Percentiles rank a stretch among this genome's conserved stretches.
Conservation (phyloP, 495 filamentous ascomycete genomes). For the Talaromyces nanjingensis region DNA sequence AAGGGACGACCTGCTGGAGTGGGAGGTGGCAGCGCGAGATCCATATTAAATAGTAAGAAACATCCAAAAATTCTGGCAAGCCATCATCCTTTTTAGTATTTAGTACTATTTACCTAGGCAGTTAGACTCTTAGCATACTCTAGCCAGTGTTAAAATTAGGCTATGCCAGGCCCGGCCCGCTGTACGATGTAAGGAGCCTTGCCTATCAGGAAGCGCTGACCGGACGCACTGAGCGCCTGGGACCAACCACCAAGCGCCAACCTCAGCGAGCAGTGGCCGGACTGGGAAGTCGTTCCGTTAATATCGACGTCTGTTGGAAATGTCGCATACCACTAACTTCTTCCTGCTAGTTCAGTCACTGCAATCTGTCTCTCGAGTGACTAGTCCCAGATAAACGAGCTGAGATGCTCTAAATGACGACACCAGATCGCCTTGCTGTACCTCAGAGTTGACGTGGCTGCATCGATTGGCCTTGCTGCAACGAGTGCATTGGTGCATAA, state of each 20-base stretch:
- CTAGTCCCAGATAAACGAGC: neutral
- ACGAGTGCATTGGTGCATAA: neutral
- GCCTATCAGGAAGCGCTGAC: neutral
- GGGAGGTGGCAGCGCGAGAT: neutral
- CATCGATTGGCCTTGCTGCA: neutral
- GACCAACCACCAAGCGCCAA: neutral
- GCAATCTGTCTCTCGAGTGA: no score
- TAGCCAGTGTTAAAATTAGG: conserved; percentile 1
- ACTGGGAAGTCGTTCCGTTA: neutral
- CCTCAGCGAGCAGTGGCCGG: neutral
- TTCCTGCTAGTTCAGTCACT: no score
- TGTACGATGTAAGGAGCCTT: conserved; percentile 2
- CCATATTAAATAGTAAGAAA: neutral
- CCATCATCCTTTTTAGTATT: neutral
- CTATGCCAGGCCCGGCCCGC: conserved; percentile 8
- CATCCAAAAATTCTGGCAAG: neutral
- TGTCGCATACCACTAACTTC: neutral
- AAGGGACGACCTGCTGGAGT: neutral
- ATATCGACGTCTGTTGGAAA: neutral
- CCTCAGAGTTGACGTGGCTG: neutral
- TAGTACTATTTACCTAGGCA: no score
- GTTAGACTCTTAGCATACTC: neutral
- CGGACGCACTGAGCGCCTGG: neutral
- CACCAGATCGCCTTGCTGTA: neutral
- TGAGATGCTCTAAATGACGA: neutral